Evolutionary conservation across 1,284 basidiomycete genomes (phyloP).

Genomic region (Pyrrhoderma lamaoense): DNA sequence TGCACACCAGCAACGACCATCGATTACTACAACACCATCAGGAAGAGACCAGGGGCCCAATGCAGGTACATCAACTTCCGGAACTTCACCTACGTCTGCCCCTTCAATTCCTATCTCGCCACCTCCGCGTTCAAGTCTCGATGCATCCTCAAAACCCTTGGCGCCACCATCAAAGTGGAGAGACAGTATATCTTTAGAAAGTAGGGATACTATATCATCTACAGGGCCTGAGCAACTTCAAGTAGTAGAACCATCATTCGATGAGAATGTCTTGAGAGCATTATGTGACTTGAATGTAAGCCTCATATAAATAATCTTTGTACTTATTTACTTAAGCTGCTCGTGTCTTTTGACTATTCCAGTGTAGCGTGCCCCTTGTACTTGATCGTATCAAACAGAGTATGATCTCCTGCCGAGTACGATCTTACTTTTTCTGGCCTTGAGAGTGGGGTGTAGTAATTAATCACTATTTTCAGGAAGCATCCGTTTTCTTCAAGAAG

Average conservation of each 20-base stretch:
- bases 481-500: slow-evolving; percentile 88
- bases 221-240: slow-evolving; percentile 37
- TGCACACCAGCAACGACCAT: slow-evolving; percentile 14
- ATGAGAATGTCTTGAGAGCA: slow-evolving; percentile 83
- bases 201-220: slow-evolving; percentile 28
- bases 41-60: slow-evolving; percentile 11
- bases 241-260: slow-evolving; percentile 78
- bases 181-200: slow-evolving; percentile 37
- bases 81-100: slow-evolving; percentile 25
- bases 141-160: slow-evolving; percentile 30
- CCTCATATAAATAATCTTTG: slow-evolving; percentile 24
- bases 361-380: slow-evolving; percentile 88
- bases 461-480: slow-evolving; percentile 54
- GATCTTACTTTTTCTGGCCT: slow-evolving; percentile 23
- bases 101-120: slow-evolving; percentile 38
- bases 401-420: slow-evolving; percentile 83
- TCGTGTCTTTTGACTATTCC: slow-evolving; percentile 20
- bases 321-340: neutral
- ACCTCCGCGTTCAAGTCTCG: slow-evolving; percentile 46
- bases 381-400: slow-evolving; percentile 96
- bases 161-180: slow-evolving; percentile 34
- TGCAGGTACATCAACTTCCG: slow-evolving; percentile 10
- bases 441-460: neutral
- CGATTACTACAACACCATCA: slow-evolving; percentile 11
- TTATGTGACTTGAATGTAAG: slow-evolving; percentile 92